phyloP scores from a whole-genome alignment of 805 yeast genomes.

The Osmozyma mogii region DNA sequence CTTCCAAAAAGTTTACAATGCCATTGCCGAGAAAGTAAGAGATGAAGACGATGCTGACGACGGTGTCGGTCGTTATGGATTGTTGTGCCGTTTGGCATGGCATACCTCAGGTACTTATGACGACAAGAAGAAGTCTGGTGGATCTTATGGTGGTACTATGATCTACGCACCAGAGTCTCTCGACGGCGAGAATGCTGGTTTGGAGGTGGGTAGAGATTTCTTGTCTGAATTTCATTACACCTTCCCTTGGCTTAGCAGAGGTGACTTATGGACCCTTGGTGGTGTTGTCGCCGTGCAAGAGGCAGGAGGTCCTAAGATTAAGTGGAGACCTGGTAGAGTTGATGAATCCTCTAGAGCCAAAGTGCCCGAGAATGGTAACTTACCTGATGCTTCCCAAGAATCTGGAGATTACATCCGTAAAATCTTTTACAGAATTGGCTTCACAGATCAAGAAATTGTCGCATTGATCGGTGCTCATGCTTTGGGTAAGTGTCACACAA shows the following conservation, averaged over 20 bases:
- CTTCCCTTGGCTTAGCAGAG: constrained; percentile 55
- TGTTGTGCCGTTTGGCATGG: constrained; percentile 33
- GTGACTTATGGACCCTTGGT: constrained; percentile 68
- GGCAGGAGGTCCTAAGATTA: constrained; percentile 55
- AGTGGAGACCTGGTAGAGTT: constrained; percentile 47
- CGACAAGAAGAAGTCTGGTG: constrained; percentile 31
- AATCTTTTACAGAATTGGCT: constrained; percentile 41
- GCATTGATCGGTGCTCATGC: constrained; percentile 38
- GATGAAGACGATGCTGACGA: constrained; percentile 21
- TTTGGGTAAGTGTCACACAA: constrained; percentile 32
- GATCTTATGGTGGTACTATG: constrained; percentile 59
- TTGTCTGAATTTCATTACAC: constrained; percentile 46
- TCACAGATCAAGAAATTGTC: constrained; percentile 30
- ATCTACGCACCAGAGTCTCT: constrained; percentile 41
- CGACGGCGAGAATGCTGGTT: constrained; percentile 45
- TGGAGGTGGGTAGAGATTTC: constrained; percentile 47
- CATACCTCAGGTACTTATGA: constrained; percentile 29
- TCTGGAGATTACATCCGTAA: constrained; percentile 37
- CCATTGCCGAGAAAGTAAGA: constrained; percentile 52
- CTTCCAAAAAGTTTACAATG: constrained; percentile 63
- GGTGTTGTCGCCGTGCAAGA: constrained; percentile 60
- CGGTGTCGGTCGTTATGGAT: constrained; percentile 32
- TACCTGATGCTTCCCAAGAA: constrained; percentile 42
- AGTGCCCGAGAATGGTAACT: constrained; percentile 41
- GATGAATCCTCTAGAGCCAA: constrained; percentile 20